Percentiles rank a stretch among this genome's conserved stretches.
phyloP scores from a whole-genome alignment of 163 green algal genomes.

The Trebouxiophyceae sp. region DNA sequence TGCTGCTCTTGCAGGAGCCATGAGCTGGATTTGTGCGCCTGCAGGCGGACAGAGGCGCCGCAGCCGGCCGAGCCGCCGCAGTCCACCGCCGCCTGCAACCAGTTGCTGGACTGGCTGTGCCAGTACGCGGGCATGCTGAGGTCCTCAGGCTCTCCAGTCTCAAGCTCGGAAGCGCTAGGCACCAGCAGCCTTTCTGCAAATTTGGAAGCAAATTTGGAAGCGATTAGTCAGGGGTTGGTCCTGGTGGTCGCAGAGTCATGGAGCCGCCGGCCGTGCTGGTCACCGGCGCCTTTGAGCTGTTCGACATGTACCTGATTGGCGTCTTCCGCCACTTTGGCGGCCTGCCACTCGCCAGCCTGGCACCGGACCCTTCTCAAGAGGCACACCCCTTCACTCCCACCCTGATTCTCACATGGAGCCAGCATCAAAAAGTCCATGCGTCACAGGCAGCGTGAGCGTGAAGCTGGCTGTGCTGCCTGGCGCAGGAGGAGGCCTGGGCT shows the following conservation, averaged over 20 bases:
- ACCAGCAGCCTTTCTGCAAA: no score
- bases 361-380: not conserved
- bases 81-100: no score
- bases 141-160: no score
- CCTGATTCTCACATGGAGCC: not conserved
- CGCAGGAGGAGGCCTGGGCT: not conserved
- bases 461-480: not conserved
- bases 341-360: not conserved
- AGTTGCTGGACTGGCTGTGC: no score
- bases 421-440: not conserved
- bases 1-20: no score
- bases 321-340: not conserved
- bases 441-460: not conserved
- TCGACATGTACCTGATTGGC: slow-evolving; percentile 10
- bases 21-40: no score
- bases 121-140: no score
- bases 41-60: no score
- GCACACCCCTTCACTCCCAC: not conserved
- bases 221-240: no score
- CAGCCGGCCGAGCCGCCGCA: no score
- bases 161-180: no score
- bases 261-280: not conserved
- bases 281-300: slow-evolving; percentile 4
- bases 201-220: no score
- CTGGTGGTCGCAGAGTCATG: not conserved